phyloP scores from a whole-genome alignment of 2,329 filamentous ascomycete genomes.

The Acrodontium crateriforme region DNA sequence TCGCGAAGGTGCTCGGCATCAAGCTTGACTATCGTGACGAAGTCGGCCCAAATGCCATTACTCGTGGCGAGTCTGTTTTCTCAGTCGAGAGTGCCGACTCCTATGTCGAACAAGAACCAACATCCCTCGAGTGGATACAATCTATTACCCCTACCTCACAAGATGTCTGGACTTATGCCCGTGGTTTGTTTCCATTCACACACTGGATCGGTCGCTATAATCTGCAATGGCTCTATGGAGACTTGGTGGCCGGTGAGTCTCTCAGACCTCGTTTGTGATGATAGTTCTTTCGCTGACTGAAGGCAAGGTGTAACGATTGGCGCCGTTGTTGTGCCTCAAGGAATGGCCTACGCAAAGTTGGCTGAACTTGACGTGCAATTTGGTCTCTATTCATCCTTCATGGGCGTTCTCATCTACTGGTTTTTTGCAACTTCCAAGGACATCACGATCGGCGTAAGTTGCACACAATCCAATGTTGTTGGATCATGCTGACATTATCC shows the following conservation, averaged over 20 bases:
- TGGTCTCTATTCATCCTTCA: slow-evolving; percentile 89
- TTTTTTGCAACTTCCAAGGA: slow-evolving; percentile 97
- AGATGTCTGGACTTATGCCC: slow-evolving; percentile 47
- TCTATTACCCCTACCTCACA: slow-evolving; percentile 46
- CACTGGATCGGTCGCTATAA: slow-evolving; percentile 90
- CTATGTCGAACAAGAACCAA: slow-evolving; percentile 74
- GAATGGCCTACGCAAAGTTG: slow-evolving; percentile 86
- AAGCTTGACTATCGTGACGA: slow-evolving; percentile 57
- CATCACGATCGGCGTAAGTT: slow-evolving; percentile 84
- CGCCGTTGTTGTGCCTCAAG: slow-evolving; percentile 80
- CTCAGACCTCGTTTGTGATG: slow-evolving; percentile 3
- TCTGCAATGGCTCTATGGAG: slow-evolving; percentile 71
- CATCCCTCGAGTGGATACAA: slow-evolving; percentile 55
- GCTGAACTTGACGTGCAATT: slow-evolving; percentile 70
- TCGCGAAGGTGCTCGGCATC: slow-evolving; percentile 74
- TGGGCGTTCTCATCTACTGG: slow-evolving; percentile 92
- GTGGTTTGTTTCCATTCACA: slow-evolving; percentile 71
- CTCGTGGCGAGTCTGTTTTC: slow-evolving; percentile 65
- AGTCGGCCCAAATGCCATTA: slow-evolving; percentile 36
- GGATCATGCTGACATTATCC: slow-evolving; percentile 4
- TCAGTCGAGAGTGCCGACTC: slow-evolving; percentile 59
- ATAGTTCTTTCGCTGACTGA: no score
- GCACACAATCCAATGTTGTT: neutral
- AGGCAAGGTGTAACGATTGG: slow-evolving; percentile 53
- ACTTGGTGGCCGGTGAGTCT: slow-evolving; percentile 67